A percentile compares a stretch with the other conserved stretches of the same genome.
Evolutionary conservation across 129 eudicot genomes (phyloP).

Genomic region (Ambrosia trifida): DNA sequence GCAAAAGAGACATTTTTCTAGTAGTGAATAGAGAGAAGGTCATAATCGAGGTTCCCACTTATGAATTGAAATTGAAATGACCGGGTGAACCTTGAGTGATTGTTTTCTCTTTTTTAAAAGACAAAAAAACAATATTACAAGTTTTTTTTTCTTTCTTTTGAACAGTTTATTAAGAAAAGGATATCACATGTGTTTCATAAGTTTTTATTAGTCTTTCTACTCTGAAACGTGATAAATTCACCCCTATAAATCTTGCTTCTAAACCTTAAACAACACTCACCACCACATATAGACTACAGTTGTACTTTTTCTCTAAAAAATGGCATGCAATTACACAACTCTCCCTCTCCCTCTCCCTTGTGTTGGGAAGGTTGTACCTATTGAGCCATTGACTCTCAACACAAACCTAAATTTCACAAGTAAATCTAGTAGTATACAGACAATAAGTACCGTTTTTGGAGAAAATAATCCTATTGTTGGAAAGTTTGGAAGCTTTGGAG

Average conservation of each 20-base stretch:
- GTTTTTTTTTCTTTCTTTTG: no score
- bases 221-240: no score
- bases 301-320: background rate
- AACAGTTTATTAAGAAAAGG: no score
- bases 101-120: no score
- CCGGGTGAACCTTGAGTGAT: no score
- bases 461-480: constrained; percentile 28
- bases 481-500: constrained; percentile 70
- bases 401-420: constrained; percentile 12
- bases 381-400: constrained; percentile 15
- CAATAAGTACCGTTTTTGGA: constrained; percentile 14
- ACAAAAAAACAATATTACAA: no score
- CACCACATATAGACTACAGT: background rate
- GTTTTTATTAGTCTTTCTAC: no score
- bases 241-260: background rate
- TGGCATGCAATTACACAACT: constrained; percentile 31
- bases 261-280: background rate
- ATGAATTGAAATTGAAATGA: no score
- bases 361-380: constrained; percentile 20
- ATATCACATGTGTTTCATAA: no score
- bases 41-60: no score
- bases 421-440: constrained; percentile 24
- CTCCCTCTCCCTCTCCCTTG: constrained; percentile 16
- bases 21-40: no score
- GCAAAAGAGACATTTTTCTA: no score